These are phyloP conservation scores for Acanthamoeba lenticulata DNA, from an alignment of 208 protist species.

Conservation along the genomic window DNA sequence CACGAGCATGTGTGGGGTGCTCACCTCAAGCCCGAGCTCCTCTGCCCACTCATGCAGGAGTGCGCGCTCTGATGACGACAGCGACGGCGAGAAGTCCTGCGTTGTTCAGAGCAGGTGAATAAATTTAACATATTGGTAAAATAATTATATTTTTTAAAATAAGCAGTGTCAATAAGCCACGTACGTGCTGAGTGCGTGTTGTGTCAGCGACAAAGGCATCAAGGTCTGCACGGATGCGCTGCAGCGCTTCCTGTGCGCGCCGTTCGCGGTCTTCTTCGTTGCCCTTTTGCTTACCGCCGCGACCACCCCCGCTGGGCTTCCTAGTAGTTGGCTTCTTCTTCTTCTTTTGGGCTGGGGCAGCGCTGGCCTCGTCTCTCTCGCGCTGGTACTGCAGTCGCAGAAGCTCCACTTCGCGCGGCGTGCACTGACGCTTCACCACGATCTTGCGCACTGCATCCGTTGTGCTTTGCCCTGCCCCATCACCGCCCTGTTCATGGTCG, in stretches of 20 bases:
- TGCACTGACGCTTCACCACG: not conserved
- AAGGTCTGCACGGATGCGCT: not conserved
- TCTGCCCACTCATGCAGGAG: not conserved
- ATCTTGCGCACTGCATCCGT: not conserved
- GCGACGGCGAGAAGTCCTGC: conserved; percentile 9
- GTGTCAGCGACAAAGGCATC: conserved; percentile 24
- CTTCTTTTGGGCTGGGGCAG: not conserved
- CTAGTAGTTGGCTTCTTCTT: too few species aligned
- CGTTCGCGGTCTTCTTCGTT: not conserved
- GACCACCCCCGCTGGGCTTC: too few species aligned
- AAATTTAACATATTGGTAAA: not conserved
- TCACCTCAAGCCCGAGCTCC: not conserved
- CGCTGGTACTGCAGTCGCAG: not conserved
- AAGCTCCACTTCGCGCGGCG: not conserved
- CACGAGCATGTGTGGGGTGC: not conserved
- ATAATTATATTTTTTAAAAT: not conserved
- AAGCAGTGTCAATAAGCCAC: not conserved
- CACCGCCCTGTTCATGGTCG: too few species aligned
- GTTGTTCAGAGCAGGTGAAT: not conserved
- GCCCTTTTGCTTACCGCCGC: not conserved
- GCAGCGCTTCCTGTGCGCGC: not conserved
- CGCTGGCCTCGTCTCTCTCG: not conserved
- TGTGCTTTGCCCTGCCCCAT: too few species aligned
- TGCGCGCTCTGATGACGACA: not conserved
- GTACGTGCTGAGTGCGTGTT: not conserved